A percentile compares a stretch with the other conserved stretches of the same genome.
These are phyloP conservation scores for Linum trigynum DNA, from an alignment of 345 rosid species.

Conservation along the genomic window DNA sequence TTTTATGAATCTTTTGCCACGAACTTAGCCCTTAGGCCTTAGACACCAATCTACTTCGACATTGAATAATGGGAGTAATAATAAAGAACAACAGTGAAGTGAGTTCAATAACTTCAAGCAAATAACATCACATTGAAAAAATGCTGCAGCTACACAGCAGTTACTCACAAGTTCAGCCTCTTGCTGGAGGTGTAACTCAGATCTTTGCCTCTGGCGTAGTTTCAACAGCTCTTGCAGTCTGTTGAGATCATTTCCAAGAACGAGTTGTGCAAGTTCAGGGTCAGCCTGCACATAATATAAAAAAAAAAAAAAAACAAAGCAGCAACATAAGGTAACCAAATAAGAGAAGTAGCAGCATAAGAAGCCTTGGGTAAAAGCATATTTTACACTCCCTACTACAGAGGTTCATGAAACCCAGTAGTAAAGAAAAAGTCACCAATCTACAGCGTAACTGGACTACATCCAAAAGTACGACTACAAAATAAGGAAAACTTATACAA, in stretches of 20 bases:
- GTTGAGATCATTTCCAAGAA: slow-evolving; percentile 78
- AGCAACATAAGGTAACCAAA: neutral
- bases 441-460: neutral
- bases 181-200: slow-evolving; percentile 51
- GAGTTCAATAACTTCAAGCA: neutral
- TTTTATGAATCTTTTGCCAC: neutral
- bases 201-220: slow-evolving; percentile 60
- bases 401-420: neutral
- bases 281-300: slow-evolving; percentile 35
- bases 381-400: neutral
- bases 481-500: neutral
- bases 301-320: neutral
- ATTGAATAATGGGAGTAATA: too few species aligned
- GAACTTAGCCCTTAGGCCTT: neutral
- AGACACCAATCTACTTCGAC: neutral
- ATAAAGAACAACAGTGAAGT: neutral
- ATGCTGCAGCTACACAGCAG: neutral
- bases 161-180: slow-evolving; percentile 74
- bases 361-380: neutral
- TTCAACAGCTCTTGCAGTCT: slow-evolving; percentile 65
- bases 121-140: neutral
- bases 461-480: neutral
- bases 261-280: slow-evolving; percentile 84
- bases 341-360: neutral
- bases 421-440: neutral